Base-by-base conservation (phyloP, 495 filamentous ascomycete genomes). In the Penicillium herquei region DNA sequence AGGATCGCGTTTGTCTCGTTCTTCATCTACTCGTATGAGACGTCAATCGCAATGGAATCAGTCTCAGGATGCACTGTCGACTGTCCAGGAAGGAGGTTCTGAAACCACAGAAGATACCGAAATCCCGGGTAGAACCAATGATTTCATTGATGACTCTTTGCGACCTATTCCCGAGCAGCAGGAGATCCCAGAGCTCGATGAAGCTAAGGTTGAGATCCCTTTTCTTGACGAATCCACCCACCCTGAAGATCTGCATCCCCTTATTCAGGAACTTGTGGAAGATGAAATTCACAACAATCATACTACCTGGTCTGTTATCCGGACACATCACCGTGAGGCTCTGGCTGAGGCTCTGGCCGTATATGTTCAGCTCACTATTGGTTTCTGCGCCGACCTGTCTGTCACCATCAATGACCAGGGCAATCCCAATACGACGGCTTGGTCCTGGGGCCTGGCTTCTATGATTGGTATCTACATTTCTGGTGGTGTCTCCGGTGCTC, bases 381-480 rank as follows among this genome's bases (percentile, higher is more conserved):
- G 75, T 17, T 76, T 82, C 57, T 77, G 68, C 31, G 75, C 71
- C 40, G 77, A 78, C 42, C 68, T 83, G 11, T 64, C 74, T 0
- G 80, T 82, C 14, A 78, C 75, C 7, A 56, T 78, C 7, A 76
- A 74, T 16, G 55, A 68, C 2, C 57, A 57, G 1, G 74, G 72
- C 3, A 72, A 76, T 39, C 81, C 81, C 13, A 74, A 75, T 52
- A 77, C 76, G 3, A 77, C 75, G 4, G 73, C 68, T 16, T 82
- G 77, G 78, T 73, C 76, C 8, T 85, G 81, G 81, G 81, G 81
- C 1, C 66, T 83, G 6, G 79, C 76, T 10, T 77, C 76, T 31
- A 84, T 84, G 81, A 74, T 83, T 41, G 81, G 71, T 9, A 82
- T 84, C 43, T 83, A 83, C 52, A 74, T 85, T 18, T 77, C 69